These are phyloP conservation scores for Lotus japonicus DNA, from an alignment of 306 rosid genomes.

Conservation along the genomic window DNA sequence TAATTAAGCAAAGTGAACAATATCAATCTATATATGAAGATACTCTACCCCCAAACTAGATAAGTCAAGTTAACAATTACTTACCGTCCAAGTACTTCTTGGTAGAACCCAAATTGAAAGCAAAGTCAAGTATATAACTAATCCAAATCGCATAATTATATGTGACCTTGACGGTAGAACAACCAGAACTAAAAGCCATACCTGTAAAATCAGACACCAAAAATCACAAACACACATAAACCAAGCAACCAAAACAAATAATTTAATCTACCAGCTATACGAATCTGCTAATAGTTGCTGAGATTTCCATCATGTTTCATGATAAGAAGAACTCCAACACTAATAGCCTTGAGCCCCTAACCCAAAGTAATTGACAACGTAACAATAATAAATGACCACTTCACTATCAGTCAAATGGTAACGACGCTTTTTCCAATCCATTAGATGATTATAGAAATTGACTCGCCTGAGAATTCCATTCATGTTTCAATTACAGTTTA, in stretches of 20 bases:
- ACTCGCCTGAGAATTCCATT: neutral
- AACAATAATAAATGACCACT: conserved; percentile 4
- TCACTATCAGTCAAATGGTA: neutral
- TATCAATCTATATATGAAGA: conserved; percentile 6
- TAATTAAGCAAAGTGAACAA: conserved; percentile 1
- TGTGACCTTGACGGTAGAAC: conserved; percentile 86
- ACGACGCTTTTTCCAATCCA: neutral
- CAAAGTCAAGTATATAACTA: conserved; percentile 63
- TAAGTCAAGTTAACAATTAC: conserved; percentile 15
- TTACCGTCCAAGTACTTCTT: conserved; percentile 72
- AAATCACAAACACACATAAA: neutral
- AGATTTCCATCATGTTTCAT: neutral
- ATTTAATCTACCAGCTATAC: conserved; percentile 1
- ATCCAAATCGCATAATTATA: conserved; percentile 57
- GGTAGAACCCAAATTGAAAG: conserved; percentile 78
- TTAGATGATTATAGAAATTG: neutral
- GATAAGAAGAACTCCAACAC: neutral
- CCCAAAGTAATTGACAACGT: neutral
- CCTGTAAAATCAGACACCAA: conserved; percentile 39
- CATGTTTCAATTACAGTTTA: neutral
- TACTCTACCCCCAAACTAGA: neutral
- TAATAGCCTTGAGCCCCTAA: neutral
- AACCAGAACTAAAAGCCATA: conserved; percentile 95
- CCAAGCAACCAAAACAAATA: neutral
- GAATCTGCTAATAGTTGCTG: neutral